A percentile compares a stretch with the other conserved stretches of the same genome.
Evolutionary conservation across 805 yeast species (phyloP).

Genomic region (Nematodospora valgi): DNA sequence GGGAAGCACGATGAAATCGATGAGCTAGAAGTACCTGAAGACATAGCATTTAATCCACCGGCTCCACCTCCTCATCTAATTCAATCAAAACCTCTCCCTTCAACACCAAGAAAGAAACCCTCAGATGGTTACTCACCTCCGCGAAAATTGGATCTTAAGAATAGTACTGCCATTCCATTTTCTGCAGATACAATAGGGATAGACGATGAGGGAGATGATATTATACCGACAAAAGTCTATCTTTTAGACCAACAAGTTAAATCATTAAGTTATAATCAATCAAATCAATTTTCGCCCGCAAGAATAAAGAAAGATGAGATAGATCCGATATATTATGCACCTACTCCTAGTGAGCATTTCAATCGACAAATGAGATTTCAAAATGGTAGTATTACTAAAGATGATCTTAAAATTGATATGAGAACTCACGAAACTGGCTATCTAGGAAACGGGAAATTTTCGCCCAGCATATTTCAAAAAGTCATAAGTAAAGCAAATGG

Average conservation of each 20-base stretch:
- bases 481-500: conserved; percentile 12
- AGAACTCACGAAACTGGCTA: conserved; percentile 36
- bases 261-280: conserved; percentile 22
- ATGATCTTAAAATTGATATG: conserved; percentile 23
- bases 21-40: conserved; percentile 13
- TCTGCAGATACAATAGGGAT: conserved; percentile 42
- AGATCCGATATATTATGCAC: conserved; percentile 40
- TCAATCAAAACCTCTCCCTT: conserved; percentile 5
- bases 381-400: conserved; percentile 17
- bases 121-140: conserved; percentile 15
- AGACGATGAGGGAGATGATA: conserved; percentile 21
- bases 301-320: conserved; percentile 24
- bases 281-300: conserved; percentile 7
- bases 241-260: conserved; percentile 32
- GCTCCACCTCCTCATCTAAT: conserved; percentile 22
- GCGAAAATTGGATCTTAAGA: conserved; percentile 6
- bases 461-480: conserved; percentile 35
- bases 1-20: conserved; percentile 4
- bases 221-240: conserved; percentile 33
- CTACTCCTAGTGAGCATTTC: conserved; percentile 45
- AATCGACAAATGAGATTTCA: conserved; percentile 19
- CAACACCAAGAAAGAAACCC: conserved; percentile 21
- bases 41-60: conserved; percentile 27
- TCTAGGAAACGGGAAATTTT: conserved; percentile 39
- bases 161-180: conserved; percentile 32